Base-by-base conservation (phyloP, 2,329 filamentous ascomycete species). In the Stachybotrys elegans region DNA sequence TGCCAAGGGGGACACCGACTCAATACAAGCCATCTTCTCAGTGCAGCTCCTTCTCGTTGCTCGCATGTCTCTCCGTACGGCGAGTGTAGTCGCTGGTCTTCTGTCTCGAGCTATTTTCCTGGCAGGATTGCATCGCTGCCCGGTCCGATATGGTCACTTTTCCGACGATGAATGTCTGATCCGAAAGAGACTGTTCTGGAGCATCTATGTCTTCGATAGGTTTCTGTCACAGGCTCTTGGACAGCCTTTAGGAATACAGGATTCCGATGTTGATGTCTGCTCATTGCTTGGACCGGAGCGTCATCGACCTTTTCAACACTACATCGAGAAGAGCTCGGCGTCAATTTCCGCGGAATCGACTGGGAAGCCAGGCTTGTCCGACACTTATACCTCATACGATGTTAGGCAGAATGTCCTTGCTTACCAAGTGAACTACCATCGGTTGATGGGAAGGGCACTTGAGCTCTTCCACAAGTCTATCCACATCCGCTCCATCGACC, bases 111-210 rank as follows among this genome's bases (percentile, higher is more conserved):
- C 68, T 6, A 64, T 76, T 38, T 69, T 72, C 20, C 72, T 75
- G 49, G 66, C 71, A 2, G 73, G 74, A 5, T 61, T 76, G 6
- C 73, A 77, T 50, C 63, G 73, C 4, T 76, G 74, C 48, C 74
- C 74, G 0, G 69, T 71, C 44, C 70, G 73, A 6, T 77, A 75
- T 46, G 59, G 60, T 9, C 63, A 73, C 42, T 61, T 75, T 9
- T 65, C 68, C 2, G 41, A 32, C 2, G 51, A 56, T 9, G 50
- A 49, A 14, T 49, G 60, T 11, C 56, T 61, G 12, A 63, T 69
- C 17, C 58, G 66, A 13, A 67, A 69, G 45, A 55, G 67, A n/a
- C 59, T 69, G 6, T 61, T 69, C 36, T 70, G 66, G 66, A 63
- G 60, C 38, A 56, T 60, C 1, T 69, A 69, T 37, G 57, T 65